These are phyloP conservation scores for Rhipidocladum racemiflorum DNA, from an alignment of 176 grass and related monocot species.

Conservation along the genomic window DNA sequence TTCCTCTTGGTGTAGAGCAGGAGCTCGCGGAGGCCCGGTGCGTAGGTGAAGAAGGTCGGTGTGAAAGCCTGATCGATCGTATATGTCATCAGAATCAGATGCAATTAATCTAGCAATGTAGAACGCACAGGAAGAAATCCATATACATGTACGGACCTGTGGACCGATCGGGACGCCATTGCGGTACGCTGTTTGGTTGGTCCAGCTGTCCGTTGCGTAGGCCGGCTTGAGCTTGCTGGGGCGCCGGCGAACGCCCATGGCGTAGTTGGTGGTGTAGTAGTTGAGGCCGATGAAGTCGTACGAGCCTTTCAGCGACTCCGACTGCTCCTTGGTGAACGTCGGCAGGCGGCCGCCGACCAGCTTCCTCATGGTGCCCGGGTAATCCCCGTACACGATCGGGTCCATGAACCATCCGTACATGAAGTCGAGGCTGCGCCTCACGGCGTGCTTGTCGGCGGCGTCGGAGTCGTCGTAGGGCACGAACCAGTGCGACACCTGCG, in stretches of 20 bases:
- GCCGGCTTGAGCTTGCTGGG: not conserved
- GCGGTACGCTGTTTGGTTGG: slow-evolving; percentile 20
- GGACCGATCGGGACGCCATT: slow-evolving; percentile 27
- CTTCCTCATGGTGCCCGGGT: slow-evolving; percentile 53
- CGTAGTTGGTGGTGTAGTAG: slow-evolving; percentile 63
- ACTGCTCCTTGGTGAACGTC: slow-evolving; percentile 45
- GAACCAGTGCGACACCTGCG: slow-evolving; percentile 52
- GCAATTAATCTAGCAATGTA: not conserved
- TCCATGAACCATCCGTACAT: slow-evolving; percentile 76
- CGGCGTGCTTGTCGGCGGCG: slow-evolving; percentile 34
- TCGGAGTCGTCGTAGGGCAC: slow-evolving; percentile 36
- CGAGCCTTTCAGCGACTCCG: slow-evolving; percentile 33
- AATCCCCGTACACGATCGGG: slow-evolving; percentile 63
- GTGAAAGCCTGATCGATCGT: slow-evolving; percentile 29
- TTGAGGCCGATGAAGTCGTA: slow-evolving; percentile 77
- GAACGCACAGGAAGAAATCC: not conserved
- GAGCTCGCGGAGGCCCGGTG: slow-evolving; percentile 41
- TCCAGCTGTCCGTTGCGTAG: slow-evolving; percentile 44
- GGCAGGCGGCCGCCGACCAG: slow-evolving; percentile 59
- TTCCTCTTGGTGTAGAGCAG: slow-evolving; percentile 50
- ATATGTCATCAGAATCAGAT: not conserved
- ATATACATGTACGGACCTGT: not conserved
- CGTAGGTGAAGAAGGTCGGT: slow-evolving; percentile 48
- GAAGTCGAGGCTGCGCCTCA: slow-evolving; percentile 60
- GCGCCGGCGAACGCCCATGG: not conserved